Evolutionary conservation across 495 filamentous ascomycete genomes (phyloP).

Genomic region (Trichoderma gamsii): DNA sequence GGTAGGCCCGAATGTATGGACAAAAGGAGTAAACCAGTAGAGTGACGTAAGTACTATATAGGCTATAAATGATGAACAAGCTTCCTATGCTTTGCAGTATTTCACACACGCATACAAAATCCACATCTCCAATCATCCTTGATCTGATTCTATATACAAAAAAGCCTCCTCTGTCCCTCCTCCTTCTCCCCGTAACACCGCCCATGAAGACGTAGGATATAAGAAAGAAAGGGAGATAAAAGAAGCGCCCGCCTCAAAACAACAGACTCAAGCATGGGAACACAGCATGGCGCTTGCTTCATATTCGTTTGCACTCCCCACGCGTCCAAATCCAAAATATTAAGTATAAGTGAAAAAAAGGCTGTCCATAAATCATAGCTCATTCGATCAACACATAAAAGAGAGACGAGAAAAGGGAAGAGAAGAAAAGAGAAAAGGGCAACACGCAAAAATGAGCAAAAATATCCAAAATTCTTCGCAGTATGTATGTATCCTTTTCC

Average conservation of each 20-base stretch:
- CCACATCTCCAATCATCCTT: background rate
- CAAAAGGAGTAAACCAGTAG: too few relatives aligned
- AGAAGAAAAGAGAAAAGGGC: background rate
- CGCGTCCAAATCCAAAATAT: background rate
- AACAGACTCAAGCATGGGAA: background rate
- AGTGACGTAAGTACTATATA: too few relatives aligned
- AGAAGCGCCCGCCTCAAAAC: background rate
- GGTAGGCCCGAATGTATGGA: too few relatives aligned
- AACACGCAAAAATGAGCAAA: background rate
- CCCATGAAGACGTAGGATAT: background rate
- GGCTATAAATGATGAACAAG: background rate
- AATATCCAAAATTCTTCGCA: background rate
- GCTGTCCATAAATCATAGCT: slow-evolving; percentile 4
- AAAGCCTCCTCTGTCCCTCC: background rate
- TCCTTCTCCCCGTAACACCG: background rate
- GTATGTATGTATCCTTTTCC: background rate
- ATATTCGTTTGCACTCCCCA: slow-evolving; percentile 2
- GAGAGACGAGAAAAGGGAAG: background rate
- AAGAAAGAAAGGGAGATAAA: background rate
- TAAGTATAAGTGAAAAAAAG: background rate
- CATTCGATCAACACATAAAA: background rate
- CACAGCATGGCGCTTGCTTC: background rate
- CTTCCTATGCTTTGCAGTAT: background rate
- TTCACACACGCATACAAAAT: background rate
- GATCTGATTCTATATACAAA: background rate